Evolutionary conservation across 1,284 basidiomycete species (phyloP), one percentile per base, ranked within the genome.

Genomic region (Ustilago cynodontis): DNA sequence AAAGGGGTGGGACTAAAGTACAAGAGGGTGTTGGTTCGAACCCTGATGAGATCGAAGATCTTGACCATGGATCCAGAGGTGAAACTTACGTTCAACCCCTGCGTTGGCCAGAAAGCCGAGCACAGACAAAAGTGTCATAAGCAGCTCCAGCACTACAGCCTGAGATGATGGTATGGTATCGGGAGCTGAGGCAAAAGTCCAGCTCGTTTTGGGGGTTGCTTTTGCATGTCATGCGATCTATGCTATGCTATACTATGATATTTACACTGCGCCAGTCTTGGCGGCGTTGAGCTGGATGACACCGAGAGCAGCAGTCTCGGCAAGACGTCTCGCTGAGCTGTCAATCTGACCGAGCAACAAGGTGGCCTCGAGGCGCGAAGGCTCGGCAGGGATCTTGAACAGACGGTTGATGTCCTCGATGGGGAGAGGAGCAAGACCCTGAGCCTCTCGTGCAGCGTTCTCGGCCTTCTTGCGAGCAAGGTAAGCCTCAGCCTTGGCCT

Each of bases 311-410:
- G 85, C 86, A 16, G 85, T 86, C 75, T 87, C 86, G 35, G 79
- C 75, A 22, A 87, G 71, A 56, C 83, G 83, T 72, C 77, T 82
- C 14, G 86, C 86, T 2, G 85, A 84, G 41, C 80, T 85, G 70
- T 86, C 86, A 43, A 87, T 84, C 57, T 86, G 86, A 24, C 83
- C 82, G 5, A 87, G 80, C 45, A 87, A 78, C 52, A 86, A 87
- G 90, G 96, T 90, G 86, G 94, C 93, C 86, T 98, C 95, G 82
- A 98, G 87, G 74, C 96, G 90, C 84, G 91, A 94, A 33, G 95
- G 95, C 87, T 98, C 96, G 57, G 91, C 88, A 8, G 93, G 93
- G 53, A 95, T 93, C 88, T 93, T 94, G 89, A 94, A 95, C 35
- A 85, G 54, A 26, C 73, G 76, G 69, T 72, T 78, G 63, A 83